phyloP scores from a whole-genome alignment of 148 eudicot genomes.

The Polygonum aviculare region DNA sequence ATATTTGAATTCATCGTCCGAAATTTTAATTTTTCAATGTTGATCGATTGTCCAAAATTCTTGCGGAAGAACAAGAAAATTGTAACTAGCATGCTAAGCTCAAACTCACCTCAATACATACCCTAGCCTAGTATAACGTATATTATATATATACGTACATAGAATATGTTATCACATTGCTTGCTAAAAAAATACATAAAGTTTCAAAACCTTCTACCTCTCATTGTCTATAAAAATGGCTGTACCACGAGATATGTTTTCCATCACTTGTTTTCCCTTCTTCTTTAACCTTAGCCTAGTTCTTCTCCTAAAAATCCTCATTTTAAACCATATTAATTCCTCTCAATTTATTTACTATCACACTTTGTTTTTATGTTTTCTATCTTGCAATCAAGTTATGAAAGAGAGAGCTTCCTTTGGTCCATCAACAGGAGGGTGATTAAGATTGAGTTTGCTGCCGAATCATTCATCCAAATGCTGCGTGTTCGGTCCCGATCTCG shows the following conservation, averaged over 20 bases:
- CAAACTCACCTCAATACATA: no score
- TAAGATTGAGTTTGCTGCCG: slow-evolving; percentile 77
- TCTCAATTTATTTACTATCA: not conserved
- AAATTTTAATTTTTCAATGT: no score
- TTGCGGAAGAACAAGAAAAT: no score
- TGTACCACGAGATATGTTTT: not conserved
- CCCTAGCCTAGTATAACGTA: no score
- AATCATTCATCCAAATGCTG: slow-evolving; percentile 95
- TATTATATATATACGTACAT: no score
- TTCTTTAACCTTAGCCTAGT: not conserved
- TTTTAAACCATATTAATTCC: not conserved
- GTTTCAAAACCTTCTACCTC: no score
- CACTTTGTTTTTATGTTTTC: not conserved
- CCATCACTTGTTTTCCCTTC: not conserved
- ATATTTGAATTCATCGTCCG: no score
- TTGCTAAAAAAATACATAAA: no score
- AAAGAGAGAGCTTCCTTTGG: slow-evolving; percentile 89
- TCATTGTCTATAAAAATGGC: not conserved
- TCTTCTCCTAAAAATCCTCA: not conserved
- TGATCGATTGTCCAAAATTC: no score
- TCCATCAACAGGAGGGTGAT: slow-evolving; percentile 55
- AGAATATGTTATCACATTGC: no score
- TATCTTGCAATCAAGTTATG: no score
- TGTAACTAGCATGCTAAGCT: no score
- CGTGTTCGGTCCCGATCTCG: slow-evolving; percentile 15